phyloP scores from a whole-genome alignment of 345 rosid species.

The Erucastrum elatum region DNA sequence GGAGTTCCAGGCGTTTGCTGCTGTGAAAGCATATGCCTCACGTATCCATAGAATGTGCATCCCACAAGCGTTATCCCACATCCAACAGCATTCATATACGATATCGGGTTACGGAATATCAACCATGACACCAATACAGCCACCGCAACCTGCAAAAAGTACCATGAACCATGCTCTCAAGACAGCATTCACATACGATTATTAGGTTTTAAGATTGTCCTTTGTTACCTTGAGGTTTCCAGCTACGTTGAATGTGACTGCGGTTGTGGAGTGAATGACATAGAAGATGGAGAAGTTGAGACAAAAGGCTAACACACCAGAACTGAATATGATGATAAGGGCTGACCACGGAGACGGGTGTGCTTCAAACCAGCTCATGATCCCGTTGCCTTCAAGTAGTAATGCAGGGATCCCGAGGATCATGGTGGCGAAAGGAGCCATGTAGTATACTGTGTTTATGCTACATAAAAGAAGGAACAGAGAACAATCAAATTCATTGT shows the following conservation, averaged over 20 bases:
- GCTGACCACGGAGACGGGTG: conserved; percentile 57
- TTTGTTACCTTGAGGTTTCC: conserved; percentile 97
- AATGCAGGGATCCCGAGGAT: conserved; percentile 85
- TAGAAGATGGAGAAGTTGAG: conserved; percentile 98
- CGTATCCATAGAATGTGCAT: conserved; percentile 94
- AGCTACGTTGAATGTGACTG: conserved; percentile 97
- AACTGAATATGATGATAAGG: conserved; percentile 75
- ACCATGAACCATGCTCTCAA: conserved; percentile 16
- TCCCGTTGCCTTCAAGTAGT: conserved; percentile 86
- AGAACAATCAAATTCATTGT: not conserved
- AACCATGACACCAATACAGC: conserved; percentile 94
- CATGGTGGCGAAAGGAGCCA: conserved; percentile 99
- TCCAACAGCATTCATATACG: conserved; percentile 83
- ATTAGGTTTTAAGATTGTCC: conserved; percentile 2
- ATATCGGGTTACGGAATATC: conserved; percentile 93
- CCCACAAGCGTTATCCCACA: conserved; percentile 89
- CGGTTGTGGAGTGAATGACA: conserved; percentile 98
- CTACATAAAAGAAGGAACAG: conserved; percentile 38
- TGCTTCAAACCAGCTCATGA: conserved; percentile 71
- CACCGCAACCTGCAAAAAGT: conserved; percentile 70
- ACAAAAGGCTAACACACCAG: conserved; percentile 94
- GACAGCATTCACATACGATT: not conserved
- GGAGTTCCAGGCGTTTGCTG: conserved; percentile 74
- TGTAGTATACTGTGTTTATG: conserved; percentile 98
- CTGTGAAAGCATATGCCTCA: conserved; percentile 82